Conservation (phyloP, 305 asterid species). For the Caryopteris hybrid region DNA sequence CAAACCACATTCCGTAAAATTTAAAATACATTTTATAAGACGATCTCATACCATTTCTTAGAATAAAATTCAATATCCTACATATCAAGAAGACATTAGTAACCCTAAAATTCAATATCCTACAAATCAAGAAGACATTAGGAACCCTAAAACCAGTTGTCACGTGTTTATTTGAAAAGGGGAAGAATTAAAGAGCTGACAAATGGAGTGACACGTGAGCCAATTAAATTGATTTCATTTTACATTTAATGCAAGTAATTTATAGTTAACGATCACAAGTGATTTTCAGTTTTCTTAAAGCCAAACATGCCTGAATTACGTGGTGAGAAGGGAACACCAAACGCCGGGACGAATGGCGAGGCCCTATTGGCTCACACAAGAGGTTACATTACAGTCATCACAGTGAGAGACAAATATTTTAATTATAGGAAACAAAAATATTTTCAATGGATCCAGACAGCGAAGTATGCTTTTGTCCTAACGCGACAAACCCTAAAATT, state of each 20-base stretch:
- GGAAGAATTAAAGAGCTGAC: background rate
- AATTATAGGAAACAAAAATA: conserved; percentile 19
- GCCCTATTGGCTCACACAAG: conserved; percentile 32
- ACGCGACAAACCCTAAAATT: conserved; percentile 19
- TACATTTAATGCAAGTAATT: conserved; percentile 1
- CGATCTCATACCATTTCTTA: too few species aligned
- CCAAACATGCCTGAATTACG: conserved; percentile 22
- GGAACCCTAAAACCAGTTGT: background rate
- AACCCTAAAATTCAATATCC: background rate
- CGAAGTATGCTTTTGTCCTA: conserved; percentile 26
- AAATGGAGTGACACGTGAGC: background rate
- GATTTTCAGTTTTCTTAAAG: background rate
- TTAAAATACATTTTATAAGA: too few species aligned
- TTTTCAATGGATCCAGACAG: conserved; percentile 31
- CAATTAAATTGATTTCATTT: background rate
- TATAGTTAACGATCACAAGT: background rate
- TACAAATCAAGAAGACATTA: too few species aligned
- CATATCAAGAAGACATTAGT: too few species aligned
- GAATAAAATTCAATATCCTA: too few species aligned
- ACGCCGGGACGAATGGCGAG: conserved; percentile 20
- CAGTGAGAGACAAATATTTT: conserved; percentile 15
- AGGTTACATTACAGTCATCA: conserved; percentile 23
- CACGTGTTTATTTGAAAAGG: background rate
- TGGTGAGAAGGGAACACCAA: conserved; percentile 28
- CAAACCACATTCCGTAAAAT: too few species aligned